A percentile compares a stretch with the other conserved stretches of the same genome.
Evolutionary conservation across 192 early-diverging fungal species (phyloP).

Genomic region (Coemansia sp.): DNA sequence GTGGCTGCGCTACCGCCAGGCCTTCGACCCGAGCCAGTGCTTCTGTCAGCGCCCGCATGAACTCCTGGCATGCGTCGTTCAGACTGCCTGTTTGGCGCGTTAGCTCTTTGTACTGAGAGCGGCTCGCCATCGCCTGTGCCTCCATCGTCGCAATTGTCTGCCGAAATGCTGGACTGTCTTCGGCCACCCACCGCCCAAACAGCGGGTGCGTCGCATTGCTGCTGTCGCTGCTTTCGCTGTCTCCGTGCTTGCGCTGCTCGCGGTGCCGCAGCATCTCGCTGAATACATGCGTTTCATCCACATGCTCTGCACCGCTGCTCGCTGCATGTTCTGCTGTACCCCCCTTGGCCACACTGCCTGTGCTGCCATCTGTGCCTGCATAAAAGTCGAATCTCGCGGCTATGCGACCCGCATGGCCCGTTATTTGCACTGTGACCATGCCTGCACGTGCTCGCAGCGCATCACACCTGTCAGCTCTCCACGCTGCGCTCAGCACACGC

Average conservation of each 20-base stretch:
- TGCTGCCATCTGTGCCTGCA: not conserved
- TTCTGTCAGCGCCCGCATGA: slow-evolving; percentile 37
- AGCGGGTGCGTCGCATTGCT: slow-evolving; percentile 28
- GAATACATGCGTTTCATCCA: slow-evolving; percentile 30
- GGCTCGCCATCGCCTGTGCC: slow-evolving; percentile 27
- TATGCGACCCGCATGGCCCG: not conserved
- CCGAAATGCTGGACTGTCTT: slow-evolving; percentile 50
- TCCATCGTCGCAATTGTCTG: slow-evolving; percentile 36
- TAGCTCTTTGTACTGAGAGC: slow-evolving; percentile 41
- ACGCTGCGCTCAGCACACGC: not conserved
- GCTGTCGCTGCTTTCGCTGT: slow-evolving; percentile 7
- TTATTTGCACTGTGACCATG: slow-evolving; percentile 5
- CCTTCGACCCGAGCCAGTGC: slow-evolving; percentile 6
- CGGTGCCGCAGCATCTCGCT: slow-evolving; percentile 28
- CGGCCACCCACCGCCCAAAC: slow-evolving; percentile 44
- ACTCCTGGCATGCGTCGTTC: slow-evolving; percentile 37
- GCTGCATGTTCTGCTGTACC: not conserved
- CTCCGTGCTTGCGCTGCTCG: slow-evolving; percentile 1
- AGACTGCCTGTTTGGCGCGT: slow-evolving; percentile 23
- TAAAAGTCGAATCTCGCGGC: slow-evolving; percentile 5
- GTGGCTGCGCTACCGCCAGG: slow-evolving; percentile 31
- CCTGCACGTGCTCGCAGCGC: not conserved
- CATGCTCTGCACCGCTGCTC: not conserved
- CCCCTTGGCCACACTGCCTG: not conserved
- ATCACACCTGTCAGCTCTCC: not conserved